Evolutionary conservation across 768 basidiomycete genomes (phyloP).

Genomic region (Pseudohyphozyma bogoriensis): DNA sequence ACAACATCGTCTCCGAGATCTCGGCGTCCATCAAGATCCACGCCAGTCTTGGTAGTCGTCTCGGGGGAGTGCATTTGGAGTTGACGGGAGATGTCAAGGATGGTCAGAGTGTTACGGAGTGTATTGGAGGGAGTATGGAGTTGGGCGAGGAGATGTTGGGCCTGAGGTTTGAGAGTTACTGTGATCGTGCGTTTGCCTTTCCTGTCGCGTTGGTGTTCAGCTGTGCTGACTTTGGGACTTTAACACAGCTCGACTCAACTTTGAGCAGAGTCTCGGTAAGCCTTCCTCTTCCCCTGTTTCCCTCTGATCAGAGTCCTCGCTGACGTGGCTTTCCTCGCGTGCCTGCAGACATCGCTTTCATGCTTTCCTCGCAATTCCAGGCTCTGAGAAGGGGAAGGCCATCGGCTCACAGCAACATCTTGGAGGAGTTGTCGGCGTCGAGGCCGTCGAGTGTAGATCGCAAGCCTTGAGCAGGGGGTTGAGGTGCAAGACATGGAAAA

Average conservation of each 20-base stretch:
- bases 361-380: conserved; percentile 71
- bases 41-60: conserved; percentile 55
- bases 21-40: conserved; percentile 75
- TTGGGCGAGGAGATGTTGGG: conserved; percentile 76
- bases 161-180: conserved; percentile 90
- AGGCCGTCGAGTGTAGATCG: not conserved
- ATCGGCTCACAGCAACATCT: conserved; percentile 8
- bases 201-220: conserved; percentile 35
- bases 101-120: conserved; percentile 92
- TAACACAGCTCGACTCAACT: conserved; percentile 21
- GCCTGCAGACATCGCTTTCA: conserved; percentile 60
- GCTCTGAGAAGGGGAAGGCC: conserved; percentile 45
- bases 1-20: conserved; percentile 70
- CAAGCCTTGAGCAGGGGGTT: no score
- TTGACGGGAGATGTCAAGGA: conserved; percentile 83
- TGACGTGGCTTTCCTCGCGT: not conserved
- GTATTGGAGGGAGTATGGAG: conserved; percentile 92
- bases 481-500: no score
- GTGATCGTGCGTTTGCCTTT: conserved; percentile 55
- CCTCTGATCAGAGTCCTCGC: not conserved
- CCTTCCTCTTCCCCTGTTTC: not conserved
- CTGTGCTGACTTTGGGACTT: not conserved
- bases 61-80: conserved; percentile 76
- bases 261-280: conserved; percentile 27
- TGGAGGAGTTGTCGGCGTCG: conserved; percentile 10